Base-by-base conservation (phyloP, 495 filamentous ascomycete species). In the Pyronema omphalodes region DNA sequence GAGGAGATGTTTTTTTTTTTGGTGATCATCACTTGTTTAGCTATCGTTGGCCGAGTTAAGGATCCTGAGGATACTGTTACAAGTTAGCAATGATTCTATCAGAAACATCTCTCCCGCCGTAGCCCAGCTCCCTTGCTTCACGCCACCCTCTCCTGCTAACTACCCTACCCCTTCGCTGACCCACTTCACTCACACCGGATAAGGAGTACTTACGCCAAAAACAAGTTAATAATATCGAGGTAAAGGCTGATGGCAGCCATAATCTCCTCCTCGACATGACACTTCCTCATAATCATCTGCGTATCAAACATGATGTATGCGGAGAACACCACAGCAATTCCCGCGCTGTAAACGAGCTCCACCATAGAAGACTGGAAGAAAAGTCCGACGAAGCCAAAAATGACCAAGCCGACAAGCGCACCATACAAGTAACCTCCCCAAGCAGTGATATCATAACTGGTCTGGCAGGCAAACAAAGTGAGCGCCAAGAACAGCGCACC, bases 221-320 rank as follows among this genome's bases (percentile, higher is more conserved):
- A 98, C 60, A 98, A 69, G 71, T 98, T 98, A 71, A 98, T 82
- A 60, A 98, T 80, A 67, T 98, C 91, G 40, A 99, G 71, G 67
- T 99, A 99, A 46, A 99, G 75, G 63, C 84, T 85, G 65, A 99
- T 94, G 0, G 88, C 82, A 48, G 91, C 91, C 0, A 88, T 88
- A 66, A 99, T 95, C 75, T 99, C 91, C 76, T 99, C 91, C 70
- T 99, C 91, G 51, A 93, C 87, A 64, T 98, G 93, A 62, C 93
- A 88, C 66, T 91, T 85, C 57, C 87, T 78, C 77, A 98, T 81
- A 33, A 98, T 79, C 48, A 98, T 70, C 75, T 96, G 89, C 1
- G 91, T 98, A 66, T 98, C 91, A 15, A 96, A 86, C 4, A 98
- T 73, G 57, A 96, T 89, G 67, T 96, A 99, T 0, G 74, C 89